A percentile compares a stretch with the other conserved stretches of the same genome.
Conservation (phyloP, 441 rosid species). For the Jatropha multifida region DNA sequence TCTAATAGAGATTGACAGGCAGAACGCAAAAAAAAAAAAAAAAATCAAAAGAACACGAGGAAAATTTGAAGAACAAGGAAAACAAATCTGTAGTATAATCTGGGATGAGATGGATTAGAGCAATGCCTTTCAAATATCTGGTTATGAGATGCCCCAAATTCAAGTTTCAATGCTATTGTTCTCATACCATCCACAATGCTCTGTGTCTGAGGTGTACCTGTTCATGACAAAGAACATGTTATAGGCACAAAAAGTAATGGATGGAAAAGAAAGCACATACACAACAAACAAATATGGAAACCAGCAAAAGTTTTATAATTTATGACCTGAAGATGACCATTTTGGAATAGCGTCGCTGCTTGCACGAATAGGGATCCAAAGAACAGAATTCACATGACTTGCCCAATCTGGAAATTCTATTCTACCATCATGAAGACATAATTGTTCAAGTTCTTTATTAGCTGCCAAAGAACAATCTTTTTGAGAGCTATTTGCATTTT, state of each 20-base stretch:
- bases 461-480: conserved; percentile 33
- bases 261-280: conserved; percentile 20
- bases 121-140: conserved; percentile 88
- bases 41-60: neutral
- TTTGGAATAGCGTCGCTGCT: conserved; percentile 71
- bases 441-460: conserved; percentile 51
- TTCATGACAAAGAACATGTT: conserved; percentile 19
- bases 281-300: conserved; percentile 22
- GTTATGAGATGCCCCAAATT: conserved; percentile 87
- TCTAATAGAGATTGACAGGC: neutral
- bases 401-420: conserved; percentile 95
- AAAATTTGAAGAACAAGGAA: neutral
- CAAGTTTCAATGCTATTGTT: conserved; percentile 95
- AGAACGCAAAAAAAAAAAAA: neutral
- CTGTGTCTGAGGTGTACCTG: conserved; percentile 70
- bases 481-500: conserved; percentile 30
- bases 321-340: conserved; percentile 90
- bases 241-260: conserved; percentile 18
- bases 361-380: conserved; percentile 93
- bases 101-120: conserved; percentile 14
- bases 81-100: neutral
- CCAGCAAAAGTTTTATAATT: conserved; percentile 19
- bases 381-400: conserved; percentile 61
- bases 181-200: conserved; percentile 96
- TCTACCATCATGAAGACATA: conserved; percentile 61